Conservation (phyloP, 2,329 filamentous ascomycete genomes). For the Orbilia quercus region DNA sequence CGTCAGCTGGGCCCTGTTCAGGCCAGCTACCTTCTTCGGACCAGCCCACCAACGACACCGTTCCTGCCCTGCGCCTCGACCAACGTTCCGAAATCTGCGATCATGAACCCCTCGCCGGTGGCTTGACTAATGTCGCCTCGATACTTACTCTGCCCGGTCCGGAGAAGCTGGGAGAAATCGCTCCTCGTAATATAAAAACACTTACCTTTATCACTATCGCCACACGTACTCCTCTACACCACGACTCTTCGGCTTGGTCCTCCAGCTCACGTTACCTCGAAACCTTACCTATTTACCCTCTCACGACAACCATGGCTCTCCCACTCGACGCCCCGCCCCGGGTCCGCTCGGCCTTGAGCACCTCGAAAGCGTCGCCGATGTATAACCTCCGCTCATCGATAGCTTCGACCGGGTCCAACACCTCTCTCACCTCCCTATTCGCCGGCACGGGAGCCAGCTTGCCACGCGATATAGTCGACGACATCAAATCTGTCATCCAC, state of each 20-base stretch:
- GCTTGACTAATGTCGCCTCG: slow-evolving; percentile 50
- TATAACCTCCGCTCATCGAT: slow-evolving; percentile 72
- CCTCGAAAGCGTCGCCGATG: slow-evolving; percentile 70
- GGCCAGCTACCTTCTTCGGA: slow-evolving; percentile 45
- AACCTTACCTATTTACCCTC: neutral
- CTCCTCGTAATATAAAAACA: slow-evolving; percentile 5
- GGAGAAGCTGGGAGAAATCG: slow-evolving; percentile 47
- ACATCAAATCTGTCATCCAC: slow-evolving; percentile 75
- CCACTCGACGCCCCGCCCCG: slow-evolving; percentile 43
- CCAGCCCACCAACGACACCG: slow-evolving; percentile 20
- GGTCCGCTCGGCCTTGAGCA: slow-evolving; percentile 62
- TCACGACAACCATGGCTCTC: slow-evolving; percentile 39
- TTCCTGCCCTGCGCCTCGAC: slow-evolving; percentile 1
- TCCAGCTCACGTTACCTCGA: neutral
- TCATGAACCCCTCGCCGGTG: slow-evolving; percentile 36
- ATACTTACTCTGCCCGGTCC: slow-evolving; percentile 21
- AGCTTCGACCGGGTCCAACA: slow-evolving; percentile 64
- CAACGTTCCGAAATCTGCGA: slow-evolving; percentile 1
- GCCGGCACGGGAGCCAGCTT: slow-evolving; percentile 64
- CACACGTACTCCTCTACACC: slow-evolving; percentile 1
- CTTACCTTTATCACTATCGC: neutral
- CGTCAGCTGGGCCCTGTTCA: slow-evolving; percentile 47
- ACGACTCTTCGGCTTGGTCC: neutral
- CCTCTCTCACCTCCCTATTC: slow-evolving; percentile 68
- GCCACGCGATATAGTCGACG: slow-evolving; percentile 66